Evolutionary conservation across 352 stramenopile genomes (phyloP), one percentile per base, ranked within the genome.

Genomic region (Elongisporangium senticosum): DNA sequence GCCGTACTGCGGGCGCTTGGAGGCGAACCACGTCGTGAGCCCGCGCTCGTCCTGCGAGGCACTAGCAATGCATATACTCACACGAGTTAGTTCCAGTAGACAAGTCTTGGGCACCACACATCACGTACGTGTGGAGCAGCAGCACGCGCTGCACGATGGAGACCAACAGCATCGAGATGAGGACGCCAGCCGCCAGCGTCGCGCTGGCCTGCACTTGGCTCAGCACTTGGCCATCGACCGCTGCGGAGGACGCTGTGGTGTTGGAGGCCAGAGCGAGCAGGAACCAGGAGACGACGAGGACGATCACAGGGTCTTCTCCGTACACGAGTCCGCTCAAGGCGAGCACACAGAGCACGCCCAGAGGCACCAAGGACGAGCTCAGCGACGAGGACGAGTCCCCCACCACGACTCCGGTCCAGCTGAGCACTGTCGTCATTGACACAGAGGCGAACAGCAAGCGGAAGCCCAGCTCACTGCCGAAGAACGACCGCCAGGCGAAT

Each of bases 391-490:
- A 43, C 33, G 33, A 43, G 33, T 43, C 33, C 11, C 33, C 33
- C 33, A 43, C 33, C 1, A 43, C 33, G 33, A 4, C 33, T 43
- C 33, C 33, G 20, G 72, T 70, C 76, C 78, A 89, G 62, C 69
- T 86, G 37, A 89, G 52, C 37, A 79, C 53, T 2, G 68, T 66
- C 47, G 76, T 73, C 53, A 70, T 72, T 7, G 70, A 86, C 67
- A 87, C 75, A 72, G 76, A 87, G 15, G 76, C 65, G 52, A 87
- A 88, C 59, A 89, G 87, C 3, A 90, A 47, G 1, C 75, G 75
- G n/a, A 89, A 66, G 52, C 67, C 72, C 7, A 90, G 59, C 61
- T 88, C 78, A 56, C 78, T 86, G 63, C 65, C 78, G 7, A 87
- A 28, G 60, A 83, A 87, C 66, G 78, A 67, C 40, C 69, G 71